phyloP scores from a whole-genome alignment of 805 yeast genomes.

The Komagataella kurtzmanii region DNA sequence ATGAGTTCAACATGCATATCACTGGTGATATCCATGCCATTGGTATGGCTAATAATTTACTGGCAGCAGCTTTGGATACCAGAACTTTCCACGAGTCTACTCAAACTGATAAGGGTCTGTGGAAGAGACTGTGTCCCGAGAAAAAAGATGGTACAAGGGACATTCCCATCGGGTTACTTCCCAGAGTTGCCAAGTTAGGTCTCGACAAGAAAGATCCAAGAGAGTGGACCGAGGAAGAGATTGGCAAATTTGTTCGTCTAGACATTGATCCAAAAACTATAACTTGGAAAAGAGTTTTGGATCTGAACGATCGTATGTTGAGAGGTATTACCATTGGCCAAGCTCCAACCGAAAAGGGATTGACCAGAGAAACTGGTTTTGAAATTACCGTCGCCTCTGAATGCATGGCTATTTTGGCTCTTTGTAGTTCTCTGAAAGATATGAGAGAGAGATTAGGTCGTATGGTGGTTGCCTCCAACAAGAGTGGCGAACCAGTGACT shows the following conservation, averaged over 20 bases:
- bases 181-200: constrained; percentile 70
- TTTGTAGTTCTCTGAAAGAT: constrained; percentile 65
- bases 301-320: constrained; percentile 83
- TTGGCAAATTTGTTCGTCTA: constrained; percentile 61
- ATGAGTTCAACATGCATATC: constrained; percentile 93
- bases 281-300: constrained; percentile 88
- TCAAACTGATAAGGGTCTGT: constrained; percentile 65
- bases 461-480: constrained; percentile 78
- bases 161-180: constrained; percentile 69
- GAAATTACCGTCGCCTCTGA: constrained; percentile 96
- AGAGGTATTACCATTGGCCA: constrained; percentile 84
- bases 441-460: constrained; percentile 80
- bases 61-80: constrained; percentile 95
- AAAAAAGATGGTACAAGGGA: constrained; percentile 63
- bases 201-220: constrained; percentile 71
- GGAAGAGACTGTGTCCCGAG: constrained; percentile 74
- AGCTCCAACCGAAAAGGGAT: constrained; percentile 88
- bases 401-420: constrained; percentile 89
- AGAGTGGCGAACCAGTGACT: constrained; percentile 69
- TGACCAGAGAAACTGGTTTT: constrained; percentile 77
- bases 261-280: constrained; percentile 85
- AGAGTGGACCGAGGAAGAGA: constrained; percentile 66
- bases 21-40: constrained; percentile 98
- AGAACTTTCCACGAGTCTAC: constrained; percentile 92
- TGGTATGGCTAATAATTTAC: constrained; percentile 81